Conservation (phyloP, 495 filamentous ascomycete genomes). For the Hypoxylon intermedium region DNA sequence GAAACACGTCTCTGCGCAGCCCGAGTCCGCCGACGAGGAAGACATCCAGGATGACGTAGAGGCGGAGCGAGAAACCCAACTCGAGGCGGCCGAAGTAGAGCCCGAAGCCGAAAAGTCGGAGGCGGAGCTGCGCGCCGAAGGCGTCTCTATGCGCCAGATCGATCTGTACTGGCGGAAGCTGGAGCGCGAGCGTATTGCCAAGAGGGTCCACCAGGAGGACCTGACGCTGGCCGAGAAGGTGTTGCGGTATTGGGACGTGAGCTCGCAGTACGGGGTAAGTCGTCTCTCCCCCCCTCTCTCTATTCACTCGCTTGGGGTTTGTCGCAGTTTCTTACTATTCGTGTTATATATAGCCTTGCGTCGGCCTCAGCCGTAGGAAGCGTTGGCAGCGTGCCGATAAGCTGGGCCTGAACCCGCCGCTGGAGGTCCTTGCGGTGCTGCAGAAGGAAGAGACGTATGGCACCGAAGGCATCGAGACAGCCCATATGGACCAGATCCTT, state of each 20-base stretch:
- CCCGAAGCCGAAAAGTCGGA: slow-evolving; percentile 46
- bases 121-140: slow-evolving; percentile 63
- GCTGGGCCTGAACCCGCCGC: slow-evolving; percentile 81
- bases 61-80: slow-evolving; percentile 45
- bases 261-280: slow-evolving; percentile 86
- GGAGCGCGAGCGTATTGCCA: slow-evolving; percentile 60
- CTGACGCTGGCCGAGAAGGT: slow-evolving; percentile 81
- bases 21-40: slow-evolving; percentile 20
- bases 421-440: slow-evolving; percentile 89
- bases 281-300: slow-evolving; percentile 1
- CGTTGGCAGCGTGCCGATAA: slow-evolving; percentile 87
- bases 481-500: slow-evolving; percentile 84
- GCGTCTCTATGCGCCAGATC: slow-evolving; percentile 69
- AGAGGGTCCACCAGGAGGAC: slow-evolving; percentile 73
- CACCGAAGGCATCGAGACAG: slow-evolving; percentile 58
- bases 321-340: slow-evolving; percentile 18
- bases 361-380: slow-evolving; percentile 80
- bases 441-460: slow-evolving; percentile 70
- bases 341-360: slow-evolving; percentile 69
- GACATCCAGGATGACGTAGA: slow-evolving; percentile 20
- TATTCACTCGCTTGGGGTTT: neutral
- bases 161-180: slow-evolving; percentile 74
- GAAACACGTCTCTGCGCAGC: slow-evolving; percentile 32
- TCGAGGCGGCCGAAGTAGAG: slow-evolving; percentile 24
- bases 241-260: slow-evolving; percentile 86